Evolutionary conservation across 2,329 filamentous ascomycete genomes (phyloP), one percentile per base, ranked within the genome.

Genomic region (Tolypocladium inflatum): DNA sequence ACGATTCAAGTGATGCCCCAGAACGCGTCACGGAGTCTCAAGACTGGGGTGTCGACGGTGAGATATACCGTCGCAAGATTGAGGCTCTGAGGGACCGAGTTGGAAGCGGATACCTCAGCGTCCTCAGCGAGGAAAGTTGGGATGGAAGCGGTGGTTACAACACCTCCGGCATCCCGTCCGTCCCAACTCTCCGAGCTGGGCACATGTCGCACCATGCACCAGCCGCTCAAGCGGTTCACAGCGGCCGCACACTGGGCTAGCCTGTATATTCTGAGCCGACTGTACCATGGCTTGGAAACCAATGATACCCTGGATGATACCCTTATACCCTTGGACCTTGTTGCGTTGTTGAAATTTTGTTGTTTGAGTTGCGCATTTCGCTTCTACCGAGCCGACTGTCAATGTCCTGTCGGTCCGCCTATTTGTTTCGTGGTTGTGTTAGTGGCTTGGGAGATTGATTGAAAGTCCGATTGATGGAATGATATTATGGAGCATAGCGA

Each of bases 61-160:
- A 94, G 66, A 77, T 90, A 9, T 97, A 96, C 72, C 85, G 89
- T 58, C 89, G 89, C 70, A 94, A 94, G 72, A 88, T 97, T 57
- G 91, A 96, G 71, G 86, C 89, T 3, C 76, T 97, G 57, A 87
- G 91, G 61, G 88, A 88, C 67, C 90, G 93, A 67, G 87, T 96
- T 63, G 92, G 92, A 38, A 90, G 86, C 65, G 89, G 86, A 42
- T 99, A 96, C 81, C 81, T 99, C 43, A 92, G 86, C 62, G 90
- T 89, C 17, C 78, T 97, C 55, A 88, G 89, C 60, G 92, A 96
- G 66, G 89, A 94, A 70, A 79, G 75, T 48, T 86, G 84, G 83
- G 79, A 84, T 61, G 65, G 75, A 8, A 72, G 71, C 52, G 62
- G 61, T 9, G 57, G 62, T 52, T 66, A 63, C 53, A 58, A 64